Conservation (phyloP, 176 grass and related monocot genomes). For the Paspalum vaginatum region DNA sequence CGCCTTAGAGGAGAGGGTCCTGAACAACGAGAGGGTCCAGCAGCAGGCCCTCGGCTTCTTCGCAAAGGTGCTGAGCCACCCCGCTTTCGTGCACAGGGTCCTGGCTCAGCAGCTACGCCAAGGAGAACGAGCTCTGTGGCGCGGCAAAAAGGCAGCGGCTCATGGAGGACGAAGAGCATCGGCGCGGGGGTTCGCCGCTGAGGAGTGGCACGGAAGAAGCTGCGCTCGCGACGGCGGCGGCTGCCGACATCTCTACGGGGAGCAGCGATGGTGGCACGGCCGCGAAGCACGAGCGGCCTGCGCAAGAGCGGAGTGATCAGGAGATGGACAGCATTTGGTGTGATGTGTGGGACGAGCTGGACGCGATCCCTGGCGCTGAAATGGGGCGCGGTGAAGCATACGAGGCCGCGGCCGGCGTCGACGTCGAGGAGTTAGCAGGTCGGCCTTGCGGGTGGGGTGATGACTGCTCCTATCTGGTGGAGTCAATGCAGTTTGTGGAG, state of each 20-base stretch:
- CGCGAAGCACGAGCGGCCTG: background rate
- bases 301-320: background rate
- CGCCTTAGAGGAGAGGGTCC: constrained; percentile 54
- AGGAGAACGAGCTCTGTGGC: constrained; percentile 24
- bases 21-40: constrained; percentile 49
- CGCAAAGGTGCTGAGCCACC: constrained; percentile 37
- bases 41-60: constrained; percentile 45
- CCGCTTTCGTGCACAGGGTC: constrained; percentile 30
- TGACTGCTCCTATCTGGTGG: constrained; percentile 37
- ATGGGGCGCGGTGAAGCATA: constrained; percentile 21
- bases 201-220: background rate
- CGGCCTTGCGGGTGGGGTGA: constrained; percentile 52
- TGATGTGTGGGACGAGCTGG: constrained; percentile 49
- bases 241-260: background rate
- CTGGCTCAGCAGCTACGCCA: constrained; percentile 24
- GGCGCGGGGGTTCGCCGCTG: background rate
- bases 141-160: constrained; percentile 28
- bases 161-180: constrained; percentile 28
- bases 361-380: constrained; percentile 32
- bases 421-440: constrained; percentile 21
- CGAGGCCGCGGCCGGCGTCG: constrained; percentile 12
- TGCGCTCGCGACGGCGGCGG: background rate
- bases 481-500: constrained; percentile 49
- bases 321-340: constrained; percentile 36
- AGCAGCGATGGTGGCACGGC: constrained; percentile 12